phyloP scores from a whole-genome alignment of 2,329 filamentous ascomycete species.

The Waltergamsia citrina region DNA sequence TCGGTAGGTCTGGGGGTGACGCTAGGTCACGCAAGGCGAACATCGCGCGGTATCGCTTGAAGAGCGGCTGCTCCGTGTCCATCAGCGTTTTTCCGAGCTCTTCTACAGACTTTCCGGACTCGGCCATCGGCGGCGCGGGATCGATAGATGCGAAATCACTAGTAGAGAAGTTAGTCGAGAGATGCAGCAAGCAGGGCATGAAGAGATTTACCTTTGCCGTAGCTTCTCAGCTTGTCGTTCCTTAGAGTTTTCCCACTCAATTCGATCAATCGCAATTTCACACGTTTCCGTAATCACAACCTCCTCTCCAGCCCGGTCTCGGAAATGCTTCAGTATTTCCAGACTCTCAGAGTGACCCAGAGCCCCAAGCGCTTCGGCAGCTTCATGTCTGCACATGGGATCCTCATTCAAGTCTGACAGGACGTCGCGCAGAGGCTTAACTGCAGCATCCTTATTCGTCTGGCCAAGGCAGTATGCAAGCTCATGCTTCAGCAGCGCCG shows the following conservation, averaged over 20 bases:
- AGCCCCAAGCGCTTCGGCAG: slow-evolving; percentile 87
- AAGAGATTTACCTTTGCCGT: slow-evolving; percentile 58
- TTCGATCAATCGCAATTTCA: slow-evolving; percentile 89
- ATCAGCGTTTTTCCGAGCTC: slow-evolving; percentile 70
- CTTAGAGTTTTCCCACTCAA: slow-evolving; percentile 83
- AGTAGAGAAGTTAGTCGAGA: slow-evolving; percentile 17
- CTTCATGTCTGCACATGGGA: slow-evolving; percentile 92
- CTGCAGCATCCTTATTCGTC: slow-evolving; percentile 66
- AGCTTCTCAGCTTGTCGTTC: slow-evolving; percentile 65
- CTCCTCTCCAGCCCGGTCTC: slow-evolving; percentile 67
- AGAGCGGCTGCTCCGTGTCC: slow-evolving; percentile 70
- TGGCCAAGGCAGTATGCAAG: slow-evolving; percentile 95
- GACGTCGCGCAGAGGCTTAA: slow-evolving; percentile 62
- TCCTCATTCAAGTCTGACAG: slow-evolving; percentile 76
- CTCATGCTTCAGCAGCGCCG: slow-evolving; percentile 90
- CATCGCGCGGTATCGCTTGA: slow-evolving; percentile 94
- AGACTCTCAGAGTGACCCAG: slow-evolving; percentile 68
- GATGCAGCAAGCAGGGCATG: slow-evolving; percentile 3
- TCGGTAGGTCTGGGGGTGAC: slow-evolving; percentile 83
- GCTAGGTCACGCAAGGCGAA: slow-evolving; percentile 92
- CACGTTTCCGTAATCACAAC: slow-evolving; percentile 89
- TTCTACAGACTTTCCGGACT: slow-evolving; percentile 59
- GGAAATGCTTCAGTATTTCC: slow-evolving; percentile 60
- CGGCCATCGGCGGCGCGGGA: slow-evolving; percentile 79
- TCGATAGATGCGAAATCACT: slow-evolving; percentile 96